Conservation (phyloP, 2,329 filamentous ascomycete species). For the Hypocreales sp. region DNA sequence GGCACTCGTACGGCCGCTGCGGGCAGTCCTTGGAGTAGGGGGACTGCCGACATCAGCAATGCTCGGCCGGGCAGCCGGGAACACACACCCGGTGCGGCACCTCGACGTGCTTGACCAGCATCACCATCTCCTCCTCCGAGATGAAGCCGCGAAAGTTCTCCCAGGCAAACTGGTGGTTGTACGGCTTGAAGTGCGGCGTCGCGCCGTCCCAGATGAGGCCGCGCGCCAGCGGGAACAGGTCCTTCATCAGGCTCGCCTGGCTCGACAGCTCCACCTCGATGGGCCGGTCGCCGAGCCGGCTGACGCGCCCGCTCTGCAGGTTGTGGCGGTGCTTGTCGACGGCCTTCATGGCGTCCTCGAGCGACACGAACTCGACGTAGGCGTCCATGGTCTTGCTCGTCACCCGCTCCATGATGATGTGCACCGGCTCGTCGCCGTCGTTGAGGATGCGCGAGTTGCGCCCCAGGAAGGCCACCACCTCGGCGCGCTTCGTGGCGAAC, state of each 20-base stretch:
- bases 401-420: conserved; percentile 50
- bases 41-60: conserved; percentile 22
- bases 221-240: conserved; percentile 43
- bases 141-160: conserved; percentile 44
- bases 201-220: conserved; percentile 39
- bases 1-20: conserved; percentile 48
- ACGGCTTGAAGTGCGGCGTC: conserved; percentile 22
- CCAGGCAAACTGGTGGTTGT: conserved; percentile 25
- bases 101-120: conserved; percentile 49
- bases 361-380: conserved; percentile 39
- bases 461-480: conserved; percentile 43
- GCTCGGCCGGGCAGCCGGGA: background rate
- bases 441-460: conserved; percentile 39
- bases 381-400: conserved; percentile 47
- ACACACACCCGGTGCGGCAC: conserved; percentile 42
- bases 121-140: conserved; percentile 44
- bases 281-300: conserved; percentile 39
- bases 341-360: conserved; percentile 35
- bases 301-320: conserved; percentile 20
- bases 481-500: conserved; percentile 33
- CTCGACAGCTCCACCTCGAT: conserved; percentile 42
- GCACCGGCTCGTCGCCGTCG: conserved; percentile 38
- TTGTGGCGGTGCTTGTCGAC: conserved; percentile 31
- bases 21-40: conserved; percentile 45
- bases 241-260: conserved; percentile 40